Evolutionary conservation across 2,329 filamentous ascomycete species (phyloP).

Genomic region (Ophiocordyceps robertsii): DNA sequence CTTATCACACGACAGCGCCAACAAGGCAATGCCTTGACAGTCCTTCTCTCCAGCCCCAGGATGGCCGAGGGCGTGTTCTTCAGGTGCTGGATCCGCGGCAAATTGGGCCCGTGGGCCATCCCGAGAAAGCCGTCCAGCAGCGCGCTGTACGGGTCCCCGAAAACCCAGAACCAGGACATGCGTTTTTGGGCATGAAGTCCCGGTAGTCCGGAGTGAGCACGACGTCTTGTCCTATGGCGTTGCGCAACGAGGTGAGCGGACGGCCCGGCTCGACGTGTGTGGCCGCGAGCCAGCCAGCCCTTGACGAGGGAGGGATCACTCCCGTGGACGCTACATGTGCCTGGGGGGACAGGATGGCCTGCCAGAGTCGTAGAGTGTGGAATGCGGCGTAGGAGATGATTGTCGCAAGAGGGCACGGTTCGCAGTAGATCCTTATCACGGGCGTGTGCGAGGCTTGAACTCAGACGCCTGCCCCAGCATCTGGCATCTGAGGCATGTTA

Average conservation of each 20-base stretch:
- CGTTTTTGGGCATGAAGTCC: neutral
- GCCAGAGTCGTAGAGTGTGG: too few species aligned
- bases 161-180: neutral
- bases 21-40: neutral
- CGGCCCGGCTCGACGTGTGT: too few species aligned
- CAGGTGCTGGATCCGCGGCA: neutral
- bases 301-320: too few species aligned
- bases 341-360: neutral
- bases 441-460: too few species aligned
- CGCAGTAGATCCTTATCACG: too few species aligned
- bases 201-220: neutral
- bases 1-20: neutral
- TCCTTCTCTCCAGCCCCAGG: neutral
- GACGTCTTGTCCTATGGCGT: neutral
- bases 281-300: too few species aligned
- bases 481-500: too few species aligned
- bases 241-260: too few species aligned
- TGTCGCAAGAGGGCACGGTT: too few species aligned
- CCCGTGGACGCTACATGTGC: neutral
- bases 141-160: neutral
- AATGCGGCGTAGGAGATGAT: too few species aligned
- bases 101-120: neutral
- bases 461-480: too few species aligned
- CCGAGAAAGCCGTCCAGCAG: neutral
- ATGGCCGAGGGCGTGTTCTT: neutral